Conservation (phyloP, 1,284 basidiomycete genomes). For the Irpex lacteus region DNA sequence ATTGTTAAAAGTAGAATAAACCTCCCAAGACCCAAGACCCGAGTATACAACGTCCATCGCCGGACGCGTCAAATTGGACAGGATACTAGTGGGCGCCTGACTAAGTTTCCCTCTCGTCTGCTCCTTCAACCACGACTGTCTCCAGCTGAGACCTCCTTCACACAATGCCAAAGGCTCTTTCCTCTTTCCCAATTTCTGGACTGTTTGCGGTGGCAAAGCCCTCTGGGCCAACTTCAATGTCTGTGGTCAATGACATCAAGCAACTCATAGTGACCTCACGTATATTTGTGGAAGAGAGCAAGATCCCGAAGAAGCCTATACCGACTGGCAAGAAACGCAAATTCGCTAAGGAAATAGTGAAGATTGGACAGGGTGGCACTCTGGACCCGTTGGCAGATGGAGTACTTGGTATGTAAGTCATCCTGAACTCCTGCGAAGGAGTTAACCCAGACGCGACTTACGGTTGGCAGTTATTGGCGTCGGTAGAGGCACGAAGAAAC, state of each 20-base stretch:
- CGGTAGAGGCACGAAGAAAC: constrained; percentile 87
- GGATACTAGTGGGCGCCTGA: too few relatives aligned
- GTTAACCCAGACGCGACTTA: constrained; percentile 8
- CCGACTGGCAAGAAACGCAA: constrained; percentile 31
- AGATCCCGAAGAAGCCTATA: constrained; percentile 38
- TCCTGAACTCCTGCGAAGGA: constrained; percentile 7
- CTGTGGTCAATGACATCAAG: constrained; percentile 85
- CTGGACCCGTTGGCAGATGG: constrained; percentile 97
- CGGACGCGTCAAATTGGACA: too few relatives aligned
- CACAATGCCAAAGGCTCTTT: constrained; percentile 63
- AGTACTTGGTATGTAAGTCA: constrained; percentile 60
- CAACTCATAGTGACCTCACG: constrained; percentile 74
- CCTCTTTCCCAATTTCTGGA: constrained; percentile 67
- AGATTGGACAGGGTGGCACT: constrained; percentile 92
- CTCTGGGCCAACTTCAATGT: constrained; percentile 89
- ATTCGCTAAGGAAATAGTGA: constrained; percentile 48
- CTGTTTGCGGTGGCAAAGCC: constrained; percentile 86
- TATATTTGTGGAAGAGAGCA: constrained; percentile 70
- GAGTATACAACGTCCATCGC: too few relatives aligned
- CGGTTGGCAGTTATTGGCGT: constrained; percentile 77
- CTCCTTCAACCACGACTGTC: not conserved
- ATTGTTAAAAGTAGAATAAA: too few relatives aligned
- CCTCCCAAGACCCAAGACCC: too few relatives aligned
- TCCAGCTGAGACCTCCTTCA: not conserved
- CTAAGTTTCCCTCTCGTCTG: too few relatives aligned